Evolutionary conservation across 257 asterid species (phyloP).

Genomic region (Solanum piurae): DNA sequence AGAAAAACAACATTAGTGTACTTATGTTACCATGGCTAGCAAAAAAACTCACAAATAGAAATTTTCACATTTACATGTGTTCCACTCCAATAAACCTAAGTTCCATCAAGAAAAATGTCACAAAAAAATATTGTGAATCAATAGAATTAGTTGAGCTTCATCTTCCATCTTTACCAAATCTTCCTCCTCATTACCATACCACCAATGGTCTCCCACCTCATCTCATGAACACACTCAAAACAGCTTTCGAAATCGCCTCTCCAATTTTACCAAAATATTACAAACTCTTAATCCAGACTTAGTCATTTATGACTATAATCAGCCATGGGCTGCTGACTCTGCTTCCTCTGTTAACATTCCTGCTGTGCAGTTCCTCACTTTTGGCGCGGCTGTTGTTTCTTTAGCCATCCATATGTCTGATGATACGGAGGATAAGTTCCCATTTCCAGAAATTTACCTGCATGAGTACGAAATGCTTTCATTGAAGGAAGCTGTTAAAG

Average conservation of each 20-base stretch:
- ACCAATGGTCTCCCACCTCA: constrained; percentile 45
- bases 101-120: constrained; percentile 18
- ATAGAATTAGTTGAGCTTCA: constrained; percentile 24
- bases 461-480: constrained; percentile 1
- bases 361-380: constrained; percentile 30
- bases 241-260: constrained; percentile 16
- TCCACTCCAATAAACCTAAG: constrained; percentile 33
- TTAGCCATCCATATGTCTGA: constrained; percentile 12
- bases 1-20: neutral
- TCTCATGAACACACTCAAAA: constrained; percentile 28
- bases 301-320: constrained; percentile 31
- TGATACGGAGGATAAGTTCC: constrained; percentile 1
- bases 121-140: neutral
- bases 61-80: constrained; percentile 23
- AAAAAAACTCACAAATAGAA: constrained; percentile 17
- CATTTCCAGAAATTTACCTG: constrained; percentile 1
- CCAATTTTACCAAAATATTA: constrained; percentile 16
- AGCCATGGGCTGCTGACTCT: constrained; percentile 36
- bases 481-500: neutral
- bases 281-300: constrained; percentile 13
- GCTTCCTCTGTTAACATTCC: constrained; percentile 14
- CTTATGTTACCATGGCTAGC: constrained; percentile 14
- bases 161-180: constrained; percentile 19
- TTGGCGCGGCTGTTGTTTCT: constrained; percentile 23
- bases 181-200: constrained; percentile 32